phyloP scores from a whole-genome alignment of 768 basidiomycete genomes.

The Boletus speciosus region DNA sequence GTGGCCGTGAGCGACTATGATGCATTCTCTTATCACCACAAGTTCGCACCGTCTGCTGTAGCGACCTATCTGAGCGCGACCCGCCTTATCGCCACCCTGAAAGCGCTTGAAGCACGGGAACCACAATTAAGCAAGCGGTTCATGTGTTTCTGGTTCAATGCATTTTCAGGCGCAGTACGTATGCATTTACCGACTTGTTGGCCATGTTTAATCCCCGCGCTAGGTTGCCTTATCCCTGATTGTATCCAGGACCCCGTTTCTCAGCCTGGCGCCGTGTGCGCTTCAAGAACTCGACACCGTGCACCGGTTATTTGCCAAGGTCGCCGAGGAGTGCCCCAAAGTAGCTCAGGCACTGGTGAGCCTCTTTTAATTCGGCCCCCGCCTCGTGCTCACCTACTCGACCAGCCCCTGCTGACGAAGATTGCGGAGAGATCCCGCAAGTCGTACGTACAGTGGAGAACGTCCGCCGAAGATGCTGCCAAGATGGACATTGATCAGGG shows the following conservation, averaged over 20 bases:
- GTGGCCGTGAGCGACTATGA: conserved; percentile 55
- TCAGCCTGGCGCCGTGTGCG: conserved; percentile 55
- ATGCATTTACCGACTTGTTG: neutral
- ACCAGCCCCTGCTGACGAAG: conserved; percentile 55
- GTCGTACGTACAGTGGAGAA: conserved; percentile 41
- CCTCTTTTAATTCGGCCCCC: conserved; percentile 1
- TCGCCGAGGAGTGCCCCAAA: conserved; percentile 56
- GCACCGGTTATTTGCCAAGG: conserved; percentile 53
- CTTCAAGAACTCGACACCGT: conserved; percentile 59
- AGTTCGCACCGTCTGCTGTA: conserved; percentile 65
- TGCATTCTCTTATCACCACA: conserved; percentile 55
- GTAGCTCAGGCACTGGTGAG: conserved; percentile 57
- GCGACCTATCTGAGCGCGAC: conserved; percentile 63
- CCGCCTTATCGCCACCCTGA: conserved; percentile 54
- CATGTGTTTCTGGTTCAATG: conserved; percentile 72
- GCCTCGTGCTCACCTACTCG: conserved; percentile 8
- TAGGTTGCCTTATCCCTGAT: conserved; percentile 65
- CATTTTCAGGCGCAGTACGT: conserved; percentile 68
- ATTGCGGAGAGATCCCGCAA: conserved; percentile 50
- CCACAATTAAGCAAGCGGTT: conserved; percentile 62
- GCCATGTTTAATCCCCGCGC: conserved; percentile 1
- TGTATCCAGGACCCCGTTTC: conserved; percentile 58
- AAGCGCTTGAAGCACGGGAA: conserved; percentile 54
- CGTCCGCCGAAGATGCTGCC: conserved; percentile 13
- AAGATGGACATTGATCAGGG: conserved; percentile 29